Evolutionary conservation across 1,139 yeast genomes (phyloP).

Genomic region (Hanseniaspora sp.): DNA sequence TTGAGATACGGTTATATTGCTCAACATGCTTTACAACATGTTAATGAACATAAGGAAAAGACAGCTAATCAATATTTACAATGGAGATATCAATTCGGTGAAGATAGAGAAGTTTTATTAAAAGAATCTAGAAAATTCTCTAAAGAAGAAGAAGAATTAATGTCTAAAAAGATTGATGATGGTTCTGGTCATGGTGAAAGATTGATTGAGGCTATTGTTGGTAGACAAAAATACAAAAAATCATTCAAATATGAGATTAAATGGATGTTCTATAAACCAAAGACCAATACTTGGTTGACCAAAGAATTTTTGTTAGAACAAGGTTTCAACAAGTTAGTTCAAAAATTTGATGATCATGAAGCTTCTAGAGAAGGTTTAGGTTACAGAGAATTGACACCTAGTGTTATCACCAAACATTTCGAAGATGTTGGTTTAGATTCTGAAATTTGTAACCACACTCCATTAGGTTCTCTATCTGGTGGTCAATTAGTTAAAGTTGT

Average conservation of each 20-base stretch:
- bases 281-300: constrained; percentile 87
- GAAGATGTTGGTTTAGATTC: constrained; percentile 96
- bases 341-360: constrained; percentile 94
- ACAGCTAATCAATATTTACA: constrained; percentile 95
- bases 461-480: constrained; percentile 91
- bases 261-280: constrained; percentile 90
- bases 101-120: constrained; percentile 89
- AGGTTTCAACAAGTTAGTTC: constrained; percentile 81
- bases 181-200: constrained; percentile 86
- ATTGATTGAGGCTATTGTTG: constrained; percentile 84
- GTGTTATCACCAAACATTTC: constrained; percentile 88
- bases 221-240: constrained; percentile 92
- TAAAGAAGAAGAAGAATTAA: constrained; percentile 68
- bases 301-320: constrained; percentile 66
- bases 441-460: constrained; percentile 96
- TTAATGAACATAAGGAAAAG: constrained; percentile 91
- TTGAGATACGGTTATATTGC: constrained; percentile 97
- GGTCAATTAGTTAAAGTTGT: constrained; percentile 97
- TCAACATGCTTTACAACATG: constrained; percentile 95
- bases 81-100: constrained; percentile 97
- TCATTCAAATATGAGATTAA: constrained; percentile 93
- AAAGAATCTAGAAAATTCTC: constrained; percentile 86
- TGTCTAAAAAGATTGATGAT: constrained; percentile 67
- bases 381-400: constrained; percentile 81
- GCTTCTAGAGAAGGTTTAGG: constrained; percentile 98